phyloP scores from a whole-genome alignment of 2,329 filamentous ascomycete genomes.

The Lithohypha guttulata region DNA sequence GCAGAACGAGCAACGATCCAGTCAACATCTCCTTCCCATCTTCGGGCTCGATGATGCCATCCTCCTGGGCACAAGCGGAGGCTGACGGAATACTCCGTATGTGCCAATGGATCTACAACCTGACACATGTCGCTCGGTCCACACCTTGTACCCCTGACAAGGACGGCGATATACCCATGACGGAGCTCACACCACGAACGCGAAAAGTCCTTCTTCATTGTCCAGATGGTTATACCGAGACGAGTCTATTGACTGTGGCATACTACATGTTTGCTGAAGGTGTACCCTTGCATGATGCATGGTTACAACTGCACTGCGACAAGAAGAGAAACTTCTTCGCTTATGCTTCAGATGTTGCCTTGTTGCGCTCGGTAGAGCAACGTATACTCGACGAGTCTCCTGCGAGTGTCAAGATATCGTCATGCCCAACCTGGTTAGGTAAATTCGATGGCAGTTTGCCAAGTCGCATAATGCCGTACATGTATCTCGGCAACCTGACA shows the following conservation, averaged over 20 bases:
- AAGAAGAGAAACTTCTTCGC: conserved; percentile 91
- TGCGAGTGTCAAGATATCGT: conserved; percentile 19
- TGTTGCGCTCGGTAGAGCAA: conserved; percentile 66
- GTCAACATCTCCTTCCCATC: conserved; percentile 74
- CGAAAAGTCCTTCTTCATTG: conserved; percentile 82
- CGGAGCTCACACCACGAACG: conserved; percentile 29
- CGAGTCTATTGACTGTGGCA: conserved; percentile 73
- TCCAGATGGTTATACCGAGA: conserved; percentile 92
- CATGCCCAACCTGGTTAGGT: conserved; percentile 65
- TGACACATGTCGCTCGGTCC: conserved; percentile 54
- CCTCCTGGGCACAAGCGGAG: conserved; percentile 72
- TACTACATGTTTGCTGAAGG: conserved; percentile 92
- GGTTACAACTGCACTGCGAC: conserved; percentile 71
- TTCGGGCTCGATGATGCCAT: conserved; percentile 81
- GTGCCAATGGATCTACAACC: conserved; percentile 78
- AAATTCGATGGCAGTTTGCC: conserved; percentile 83
- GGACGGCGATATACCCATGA: conserved; percentile 49
- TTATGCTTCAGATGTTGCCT: conserved; percentile 77
- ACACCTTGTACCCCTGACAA: conserved; percentile 31
- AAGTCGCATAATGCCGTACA: conserved; percentile 78
- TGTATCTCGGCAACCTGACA: conserved; percentile 88
- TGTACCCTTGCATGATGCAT: conserved; percentile 68
- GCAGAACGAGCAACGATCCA: conserved; percentile 27
- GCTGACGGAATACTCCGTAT: conserved; percentile 75
- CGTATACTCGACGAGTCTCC: conserved; percentile 60